These are phyloP conservation scores for Apiospora saccharicola DNA, from an alignment of 2,329 filamentous ascomycete species.

Conservation along the genomic window DNA sequence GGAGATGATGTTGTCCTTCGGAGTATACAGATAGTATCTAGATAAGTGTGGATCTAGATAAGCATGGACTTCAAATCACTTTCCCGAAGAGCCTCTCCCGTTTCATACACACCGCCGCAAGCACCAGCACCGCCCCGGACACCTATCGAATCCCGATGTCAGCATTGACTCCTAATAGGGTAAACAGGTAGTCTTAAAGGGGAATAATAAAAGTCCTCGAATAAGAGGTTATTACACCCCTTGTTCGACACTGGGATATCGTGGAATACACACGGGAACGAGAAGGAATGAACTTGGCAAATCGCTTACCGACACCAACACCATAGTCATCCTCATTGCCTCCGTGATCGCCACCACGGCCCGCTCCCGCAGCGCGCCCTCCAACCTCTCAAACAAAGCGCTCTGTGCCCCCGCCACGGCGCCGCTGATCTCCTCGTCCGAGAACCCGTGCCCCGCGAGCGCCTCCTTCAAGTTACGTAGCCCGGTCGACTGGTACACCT, in stretches of 20 bases:
- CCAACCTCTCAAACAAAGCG: neutral
- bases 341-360: neutral
- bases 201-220: no score
- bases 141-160: no score
- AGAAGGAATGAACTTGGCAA: no score
- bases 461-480: slow-evolving; percentile 14
- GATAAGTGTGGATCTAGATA: no score
- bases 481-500: slow-evolving; percentile 27
- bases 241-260: no score
- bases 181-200: no score
- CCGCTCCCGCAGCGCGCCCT: neutral
- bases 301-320: neutral
- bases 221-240: no score
- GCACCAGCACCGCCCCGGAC: neutral
- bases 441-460: neutral
- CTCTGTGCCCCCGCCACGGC: neutral
- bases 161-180: no score
- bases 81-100: slow-evolving; percentile 22
- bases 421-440: neutral
- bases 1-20: no score
- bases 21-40: no score
- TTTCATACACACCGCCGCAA: neutral
- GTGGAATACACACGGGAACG: no score
- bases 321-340: slow-evolving; percentile 1
- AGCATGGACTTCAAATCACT: no score